Evolutionary conservation across 306 rosid genomes (phyloP).

Genomic region (Purshia tridentata): DNA sequence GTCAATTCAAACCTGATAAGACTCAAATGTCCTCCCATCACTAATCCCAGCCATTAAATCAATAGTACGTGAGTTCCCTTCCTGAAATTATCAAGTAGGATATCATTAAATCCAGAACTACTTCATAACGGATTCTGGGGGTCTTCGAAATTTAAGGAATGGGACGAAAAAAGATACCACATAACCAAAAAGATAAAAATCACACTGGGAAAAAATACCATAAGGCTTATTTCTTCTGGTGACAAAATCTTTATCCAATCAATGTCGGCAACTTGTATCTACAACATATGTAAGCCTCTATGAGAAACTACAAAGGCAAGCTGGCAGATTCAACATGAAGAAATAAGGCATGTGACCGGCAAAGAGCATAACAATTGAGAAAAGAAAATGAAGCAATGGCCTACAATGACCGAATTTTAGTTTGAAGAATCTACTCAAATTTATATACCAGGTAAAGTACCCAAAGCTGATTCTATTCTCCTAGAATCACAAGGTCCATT

Average conservation of each 20-base stretch:
- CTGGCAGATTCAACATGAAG: neutral
- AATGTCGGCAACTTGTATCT: slow-evolving; percentile 91
- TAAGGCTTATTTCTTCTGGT: slow-evolving; percentile 69
- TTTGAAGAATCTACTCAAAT: slow-evolving; percentile 1
- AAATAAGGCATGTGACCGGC: neutral
- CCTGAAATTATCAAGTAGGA: slow-evolving; percentile 52
- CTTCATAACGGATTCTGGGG: neutral
- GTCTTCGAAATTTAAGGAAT: too few relatives aligned
- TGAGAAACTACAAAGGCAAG: slow-evolving; percentile 19
- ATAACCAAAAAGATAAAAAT: neutral
- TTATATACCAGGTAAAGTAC: neutral
- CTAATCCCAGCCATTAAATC: slow-evolving; percentile 64
- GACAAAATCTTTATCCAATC: slow-evolving; percentile 81
- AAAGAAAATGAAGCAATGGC: neutral
- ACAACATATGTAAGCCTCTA: slow-evolving; percentile 25
- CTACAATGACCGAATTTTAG: neutral
- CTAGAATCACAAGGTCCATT: neutral
- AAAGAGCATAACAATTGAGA: neutral
- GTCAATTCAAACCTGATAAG: too few relatives aligned
- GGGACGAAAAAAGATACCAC: neutral
- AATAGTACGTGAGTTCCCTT: slow-evolving; percentile 63
- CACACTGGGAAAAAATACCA: slow-evolving; percentile 46
- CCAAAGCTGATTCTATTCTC: neutral
- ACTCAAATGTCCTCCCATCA: neutral
- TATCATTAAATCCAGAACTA: slow-evolving; percentile 13